Conservation (phyloP, 1,284 basidiomycete species). For the Microbotryum scabiosae region DNA sequence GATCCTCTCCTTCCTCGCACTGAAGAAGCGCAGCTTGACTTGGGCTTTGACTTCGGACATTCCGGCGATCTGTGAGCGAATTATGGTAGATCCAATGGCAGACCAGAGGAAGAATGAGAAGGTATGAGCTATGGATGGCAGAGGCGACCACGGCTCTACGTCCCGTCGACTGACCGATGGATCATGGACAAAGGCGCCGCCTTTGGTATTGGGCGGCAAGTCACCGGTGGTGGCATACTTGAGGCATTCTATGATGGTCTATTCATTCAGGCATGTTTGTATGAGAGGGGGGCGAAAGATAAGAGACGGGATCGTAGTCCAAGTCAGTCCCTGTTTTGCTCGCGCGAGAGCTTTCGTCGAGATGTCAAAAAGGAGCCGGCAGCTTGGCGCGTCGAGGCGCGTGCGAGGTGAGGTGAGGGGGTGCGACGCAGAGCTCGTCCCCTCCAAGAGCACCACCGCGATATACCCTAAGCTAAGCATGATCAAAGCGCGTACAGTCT, state of each 20-base stretch:
- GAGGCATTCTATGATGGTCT: conserved; percentile 96
- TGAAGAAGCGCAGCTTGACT: conserved; percentile 86
- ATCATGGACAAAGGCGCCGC: conserved; percentile 96
- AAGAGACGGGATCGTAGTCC: no score
- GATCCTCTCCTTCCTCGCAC: conserved; percentile 80
- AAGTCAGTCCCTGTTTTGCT: background rate
- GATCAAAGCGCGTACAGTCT: conserved; percentile 54
- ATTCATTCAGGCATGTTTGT: background rate
- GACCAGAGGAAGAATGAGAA: no score
- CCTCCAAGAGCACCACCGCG: background rate
- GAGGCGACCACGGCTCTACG: background rate
- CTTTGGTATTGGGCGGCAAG: conserved; percentile 93
- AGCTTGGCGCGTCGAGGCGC: no score
- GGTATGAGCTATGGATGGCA: no score
- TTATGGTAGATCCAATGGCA: no score
- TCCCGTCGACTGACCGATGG: conserved; percentile 53
- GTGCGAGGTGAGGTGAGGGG: no score
- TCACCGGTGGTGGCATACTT: conserved; percentile 99
- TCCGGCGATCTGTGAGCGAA: conserved; percentile 64
- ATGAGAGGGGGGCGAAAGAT: background rate
- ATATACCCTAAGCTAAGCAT: background rate
- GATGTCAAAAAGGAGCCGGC: no score
- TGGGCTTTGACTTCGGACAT: conserved; percentile 98
- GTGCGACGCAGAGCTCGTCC: no score
- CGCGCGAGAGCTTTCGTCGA: background rate